These are phyloP conservation scores for Penicillium robsamsonii DNA, from an alignment of 495 filamentous ascomycete genomes.

Conservation along the genomic window DNA sequence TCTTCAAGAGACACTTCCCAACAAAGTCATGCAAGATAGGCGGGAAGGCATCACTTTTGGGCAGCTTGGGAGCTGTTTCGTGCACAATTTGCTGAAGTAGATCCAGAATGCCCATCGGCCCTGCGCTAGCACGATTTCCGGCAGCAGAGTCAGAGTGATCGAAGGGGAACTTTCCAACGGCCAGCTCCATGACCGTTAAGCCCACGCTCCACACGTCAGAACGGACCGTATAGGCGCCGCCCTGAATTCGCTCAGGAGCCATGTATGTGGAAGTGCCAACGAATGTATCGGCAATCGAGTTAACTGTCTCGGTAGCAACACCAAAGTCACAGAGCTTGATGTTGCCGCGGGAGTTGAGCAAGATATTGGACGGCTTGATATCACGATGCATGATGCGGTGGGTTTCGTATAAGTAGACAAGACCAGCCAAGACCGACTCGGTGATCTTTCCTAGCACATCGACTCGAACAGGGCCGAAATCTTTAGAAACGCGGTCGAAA, in stretches of 20 bases:
- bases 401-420: slow-evolving; percentile 89
- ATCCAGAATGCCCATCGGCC: slow-evolving; percentile 92
- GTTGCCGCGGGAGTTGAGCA: slow-evolving; percentile 87
- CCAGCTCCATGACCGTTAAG: slow-evolving; percentile 92
- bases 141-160: slow-evolving; percentile 73
- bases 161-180: slow-evolving; percentile 95
- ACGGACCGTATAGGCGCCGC: slow-evolving; percentile 94
- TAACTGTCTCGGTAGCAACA: slow-evolving; percentile 92
- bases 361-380: slow-evolving; percentile 96
- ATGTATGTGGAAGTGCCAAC: slow-evolving; percentile 99
- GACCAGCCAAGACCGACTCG: slow-evolving; percentile 89
- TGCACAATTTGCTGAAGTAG: slow-evolving; percentile 96
- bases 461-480: slow-evolving; percentile 93
- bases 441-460: slow-evolving; percentile 99
- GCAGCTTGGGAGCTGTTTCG: slow-evolving; percentile 87
- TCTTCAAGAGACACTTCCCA: slow-evolving; percentile 89
- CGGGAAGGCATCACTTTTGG: slow-evolving; percentile 96
- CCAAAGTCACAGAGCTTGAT: slow-evolving; percentile 99
- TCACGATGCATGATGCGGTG: slow-evolving; percentile 98
- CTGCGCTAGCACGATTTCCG: slow-evolving; percentile 62
- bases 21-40: slow-evolving; percentile 93
- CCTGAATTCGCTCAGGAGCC: slow-evolving; percentile 96
- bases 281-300: slow-evolving; percentile 96
- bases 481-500: slow-evolving; percentile 89
- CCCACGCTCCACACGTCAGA: slow-evolving; percentile 99